A percentile compares a stretch with the other conserved stretches of the same genome.
Evolutionary conservation across 345 rosid species (phyloP).

Genomic region (Angophora floribunda): DNA sequence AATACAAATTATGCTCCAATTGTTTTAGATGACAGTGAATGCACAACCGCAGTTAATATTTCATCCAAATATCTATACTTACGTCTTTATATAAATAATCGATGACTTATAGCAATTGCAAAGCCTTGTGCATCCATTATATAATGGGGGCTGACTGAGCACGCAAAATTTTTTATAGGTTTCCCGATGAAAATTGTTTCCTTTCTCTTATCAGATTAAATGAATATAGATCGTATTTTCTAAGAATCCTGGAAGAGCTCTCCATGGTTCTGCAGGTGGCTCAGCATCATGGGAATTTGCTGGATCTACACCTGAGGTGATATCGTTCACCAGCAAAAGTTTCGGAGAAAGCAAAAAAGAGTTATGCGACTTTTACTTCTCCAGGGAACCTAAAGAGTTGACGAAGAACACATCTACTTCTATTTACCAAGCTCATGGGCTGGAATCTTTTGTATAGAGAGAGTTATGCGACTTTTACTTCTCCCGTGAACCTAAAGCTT

Average conservation of each 20-base stretch:
- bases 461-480: not conserved
- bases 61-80: not conserved
- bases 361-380: not conserved
- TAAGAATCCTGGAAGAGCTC: too few relatives aligned
- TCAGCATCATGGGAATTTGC: not conserved
- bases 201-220: not conserved
- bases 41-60: not conserved
- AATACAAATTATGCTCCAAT: not conserved
- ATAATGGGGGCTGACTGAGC: not conserved
- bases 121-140: not conserved
- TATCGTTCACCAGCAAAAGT: not conserved
- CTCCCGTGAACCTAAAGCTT: not conserved
- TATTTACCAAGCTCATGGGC: not conserved
- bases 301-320: not conserved
- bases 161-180: not conserved
- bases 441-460: not conserved
- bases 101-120: fast-evolving
- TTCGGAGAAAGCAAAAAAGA: not conserved
- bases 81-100: not conserved
- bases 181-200: not conserved
- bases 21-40: not conserved
- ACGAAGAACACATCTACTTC: not conserved
- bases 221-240: not conserved
- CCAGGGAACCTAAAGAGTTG: not conserved
- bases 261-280: not conserved